A percentile compares a stretch with the other conserved stretches of the same genome.
phyloP scores from a whole-genome alignment of 495 filamentous ascomycete genomes.

The Penicillium manginii region DNA sequence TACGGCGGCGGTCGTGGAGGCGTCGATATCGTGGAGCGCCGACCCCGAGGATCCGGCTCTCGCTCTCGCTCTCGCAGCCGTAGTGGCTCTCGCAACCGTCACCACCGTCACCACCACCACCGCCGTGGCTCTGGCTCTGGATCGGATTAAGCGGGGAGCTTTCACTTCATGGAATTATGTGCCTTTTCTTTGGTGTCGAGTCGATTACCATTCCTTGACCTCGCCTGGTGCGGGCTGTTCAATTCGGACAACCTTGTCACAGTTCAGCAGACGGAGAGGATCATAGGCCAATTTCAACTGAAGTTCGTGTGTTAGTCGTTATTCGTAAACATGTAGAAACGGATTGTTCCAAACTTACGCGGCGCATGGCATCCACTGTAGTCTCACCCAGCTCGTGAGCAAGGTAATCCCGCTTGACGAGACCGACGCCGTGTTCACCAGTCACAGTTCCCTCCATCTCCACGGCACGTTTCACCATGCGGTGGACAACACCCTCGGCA shows the following conservation, averaged over 20 bases:
- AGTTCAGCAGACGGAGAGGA: constrained; percentile 67
- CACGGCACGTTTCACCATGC: constrained; percentile 65
- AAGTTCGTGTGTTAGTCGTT: constrained; percentile 4
- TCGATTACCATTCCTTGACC: constrained; percentile 44
- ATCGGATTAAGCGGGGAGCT: constrained; percentile 19
- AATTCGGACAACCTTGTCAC: constrained; percentile 65
- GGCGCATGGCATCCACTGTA: constrained; percentile 66
- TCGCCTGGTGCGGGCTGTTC: constrained; percentile 44
- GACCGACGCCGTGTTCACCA: constrained; percentile 65
- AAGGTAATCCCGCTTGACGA: constrained; percentile 65
- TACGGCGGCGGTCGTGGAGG: constrained; percentile 21
- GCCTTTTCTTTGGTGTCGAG: background rate
- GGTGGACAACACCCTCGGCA: constrained; percentile 56
- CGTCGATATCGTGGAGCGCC: constrained; percentile 18
- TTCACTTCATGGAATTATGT: background rate
- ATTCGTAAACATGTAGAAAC: background rate
- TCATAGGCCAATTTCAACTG: constrained; percentile 69
- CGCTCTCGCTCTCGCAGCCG: constrained; percentile 21
- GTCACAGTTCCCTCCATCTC: constrained; percentile 69
- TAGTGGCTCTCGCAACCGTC: constrained; percentile 28
- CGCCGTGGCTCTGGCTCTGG: constrained; percentile 27
- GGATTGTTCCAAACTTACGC: constrained; percentile 44
- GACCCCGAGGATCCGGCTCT: constrained; percentile 14
- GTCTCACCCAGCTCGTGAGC: constrained; percentile 56
- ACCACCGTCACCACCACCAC: constrained; percentile 45